Base-by-base conservation (phyloP, 805 yeast genomes). In the Suhomyces sp. region DNA sequence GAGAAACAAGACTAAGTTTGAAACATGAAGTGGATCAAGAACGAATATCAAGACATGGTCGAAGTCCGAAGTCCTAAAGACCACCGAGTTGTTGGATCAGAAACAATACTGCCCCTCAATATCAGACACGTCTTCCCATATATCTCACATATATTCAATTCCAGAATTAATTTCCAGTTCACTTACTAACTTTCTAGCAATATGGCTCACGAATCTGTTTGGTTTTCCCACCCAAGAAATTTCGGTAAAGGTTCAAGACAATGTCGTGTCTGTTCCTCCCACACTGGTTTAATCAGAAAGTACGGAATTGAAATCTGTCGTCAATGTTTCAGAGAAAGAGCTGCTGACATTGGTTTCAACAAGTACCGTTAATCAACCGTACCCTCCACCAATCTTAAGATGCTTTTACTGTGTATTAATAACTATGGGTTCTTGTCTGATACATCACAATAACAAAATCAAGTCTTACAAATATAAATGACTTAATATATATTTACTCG, bases 211-310 rank as follows among this genome's bases (percentile, higher is more conserved):
- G 96, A 88, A 83, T 83, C 88, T 88, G 95, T 91, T 83, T 93
- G 99, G 99, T 93, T 76, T 83, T 90, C 98, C 73, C 98, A 93
- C 95, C 98, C 99, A 83, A 88, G 98, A 87, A 90, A 85, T 77
- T 91, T 80, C 88, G 98, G 98, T 77, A 93, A 93, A 87, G 99
- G 99, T 79, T 86, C 98, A 66, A 95, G 99, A 81, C 93, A 87
- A 79, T 93, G 98, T 82, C 93, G 98, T 76, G 90, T 91, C 81
- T 88, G 96, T 72, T 80, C 95, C 64, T 87, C 98, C 75, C 97
- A 91, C 90, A 74, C 87, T 62, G 98, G 98, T 82, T 86, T 93
- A 74, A 87, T 93, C 83, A 91, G 99, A 88, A 93, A 93, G 81
- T 93, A 93, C 93, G 98, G 95, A 68, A 79, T 93, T 69, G 83